phyloP scores from a whole-genome alignment of 306 rosid species.

The Vigna unguiculata region DNA sequence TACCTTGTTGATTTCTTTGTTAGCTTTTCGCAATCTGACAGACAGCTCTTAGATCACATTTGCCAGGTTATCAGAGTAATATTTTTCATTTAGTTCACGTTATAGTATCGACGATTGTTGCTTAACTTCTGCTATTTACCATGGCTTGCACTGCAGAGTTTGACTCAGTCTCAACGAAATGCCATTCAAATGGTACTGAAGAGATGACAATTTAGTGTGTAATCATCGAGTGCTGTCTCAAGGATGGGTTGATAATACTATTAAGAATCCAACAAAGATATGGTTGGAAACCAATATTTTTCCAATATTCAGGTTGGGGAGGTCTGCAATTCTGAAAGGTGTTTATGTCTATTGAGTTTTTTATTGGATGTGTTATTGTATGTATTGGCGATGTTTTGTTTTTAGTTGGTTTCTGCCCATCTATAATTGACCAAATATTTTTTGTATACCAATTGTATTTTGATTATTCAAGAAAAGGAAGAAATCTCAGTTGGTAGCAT shows the following conservation, averaged over 20 bases:
- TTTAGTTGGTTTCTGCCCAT: constrained; percentile 11
- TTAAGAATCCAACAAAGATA: not conserved
- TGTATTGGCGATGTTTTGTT: constrained; percentile 31
- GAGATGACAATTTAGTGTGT: constrained; percentile 43
- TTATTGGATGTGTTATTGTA: constrained; percentile 30
- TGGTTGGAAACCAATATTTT: constrained; percentile 26
- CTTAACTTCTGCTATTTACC: constrained; percentile 35
- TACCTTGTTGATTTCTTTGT: constrained; percentile 73
- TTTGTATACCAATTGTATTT: constrained; percentile 27
- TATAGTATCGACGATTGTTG: not conserved
- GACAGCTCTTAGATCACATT: constrained; percentile 67
- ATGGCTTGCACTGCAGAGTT: constrained; percentile 61
- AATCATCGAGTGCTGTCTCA: not conserved
- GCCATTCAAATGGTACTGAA: constrained; percentile 67
- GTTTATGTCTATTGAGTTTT: constrained; percentile 4
- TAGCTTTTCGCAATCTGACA: constrained; percentile 68
- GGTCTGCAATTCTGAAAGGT: constrained; percentile 26
- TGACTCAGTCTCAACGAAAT: constrained; percentile 68
- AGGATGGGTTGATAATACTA: constrained; percentile 2
- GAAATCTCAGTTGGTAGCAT: constrained; percentile 6
- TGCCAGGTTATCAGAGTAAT: constrained; percentile 61
- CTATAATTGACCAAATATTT: constrained; percentile 15
- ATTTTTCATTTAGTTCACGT: constrained; percentile 1
- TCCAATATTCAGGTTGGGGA: constrained; percentile 28
- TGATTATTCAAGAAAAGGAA: not conserved